Evolutionary conservation across 352 stramenopile genomes (phyloP).

Genomic region (Halophytophthora polymorphica): DNA sequence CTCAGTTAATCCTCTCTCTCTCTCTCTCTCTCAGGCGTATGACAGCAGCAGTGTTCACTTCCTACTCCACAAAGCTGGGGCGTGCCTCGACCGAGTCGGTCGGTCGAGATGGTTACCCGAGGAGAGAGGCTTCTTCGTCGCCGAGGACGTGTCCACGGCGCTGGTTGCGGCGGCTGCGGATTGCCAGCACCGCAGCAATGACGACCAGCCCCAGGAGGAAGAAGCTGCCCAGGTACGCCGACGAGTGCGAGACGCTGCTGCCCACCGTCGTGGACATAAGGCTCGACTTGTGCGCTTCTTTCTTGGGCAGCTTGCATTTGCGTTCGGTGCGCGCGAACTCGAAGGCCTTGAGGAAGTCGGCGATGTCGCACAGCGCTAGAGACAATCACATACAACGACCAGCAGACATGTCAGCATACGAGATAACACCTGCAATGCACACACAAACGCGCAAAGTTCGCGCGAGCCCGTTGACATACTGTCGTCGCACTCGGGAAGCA

Average conservation of each 20-base stretch:
- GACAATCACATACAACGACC: conserved; percentile 1
- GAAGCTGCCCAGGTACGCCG: conserved; percentile 53
- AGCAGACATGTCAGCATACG: conserved; percentile 6
- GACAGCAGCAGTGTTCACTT: too few relatives aligned
- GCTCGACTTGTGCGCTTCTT: conserved; percentile 19
- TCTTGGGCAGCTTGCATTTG: conserved; percentile 44
- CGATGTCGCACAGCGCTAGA: conserved; percentile 52
- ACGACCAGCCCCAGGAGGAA: conserved; percentile 57
- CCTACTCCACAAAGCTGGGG: too few relatives aligned
- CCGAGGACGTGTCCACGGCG: conserved; percentile 4
- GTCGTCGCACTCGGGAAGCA: conserved; percentile 67
- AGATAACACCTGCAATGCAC: not conserved
- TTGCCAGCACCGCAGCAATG: conserved; percentile 41
- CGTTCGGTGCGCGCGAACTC: conserved; percentile 53
- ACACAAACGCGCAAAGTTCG: not conserved
- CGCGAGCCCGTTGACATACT: conserved; percentile 28
- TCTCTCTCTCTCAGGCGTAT: too few relatives aligned
- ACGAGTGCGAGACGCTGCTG: conserved; percentile 12
- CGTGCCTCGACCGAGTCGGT: too few relatives aligned
- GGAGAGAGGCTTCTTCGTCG: conserved; percentile 25
- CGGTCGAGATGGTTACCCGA: conserved; percentile 14
- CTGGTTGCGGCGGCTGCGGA: conserved; percentile 37
- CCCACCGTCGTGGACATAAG: conserved; percentile 16
- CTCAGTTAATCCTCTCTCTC: too few relatives aligned
- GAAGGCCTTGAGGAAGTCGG: conserved; percentile 55